A percentile compares a stretch with the other conserved stretches of the same genome.
Conservation (phyloP, 2,329 filamentous ascomycete genomes). For the Trichophyton schoenleinii region DNA sequence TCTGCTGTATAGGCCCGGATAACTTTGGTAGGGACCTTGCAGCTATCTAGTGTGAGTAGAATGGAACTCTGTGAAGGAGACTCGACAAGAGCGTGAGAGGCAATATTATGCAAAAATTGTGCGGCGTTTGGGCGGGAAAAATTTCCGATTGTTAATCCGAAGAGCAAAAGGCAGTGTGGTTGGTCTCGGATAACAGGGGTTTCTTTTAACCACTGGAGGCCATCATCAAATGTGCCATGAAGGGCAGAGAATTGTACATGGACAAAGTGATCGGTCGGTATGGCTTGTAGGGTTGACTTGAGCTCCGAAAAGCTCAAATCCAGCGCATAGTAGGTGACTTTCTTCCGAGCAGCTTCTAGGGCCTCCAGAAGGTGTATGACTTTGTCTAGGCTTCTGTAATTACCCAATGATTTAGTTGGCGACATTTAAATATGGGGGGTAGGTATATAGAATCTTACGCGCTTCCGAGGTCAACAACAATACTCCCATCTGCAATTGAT, state of each 20-base stretch:
- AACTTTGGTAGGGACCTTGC: neutral
- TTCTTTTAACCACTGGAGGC: neutral
- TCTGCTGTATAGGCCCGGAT: neutral
- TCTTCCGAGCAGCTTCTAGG: neutral
- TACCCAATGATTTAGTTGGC: neutral
- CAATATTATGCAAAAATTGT: neutral
- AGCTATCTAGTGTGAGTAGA: neutral
- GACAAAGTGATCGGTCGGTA: neutral
- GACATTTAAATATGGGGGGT: no score
- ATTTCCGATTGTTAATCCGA: neutral
- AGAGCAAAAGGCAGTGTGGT: neutral
- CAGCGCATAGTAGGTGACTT: constrained; percentile 1
- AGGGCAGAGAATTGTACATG: neutral
- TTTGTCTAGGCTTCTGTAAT: neutral
- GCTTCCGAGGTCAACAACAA: constrained; percentile 1
- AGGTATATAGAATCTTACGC: neutral
- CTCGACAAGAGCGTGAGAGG: neutral
- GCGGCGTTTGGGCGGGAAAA: neutral
- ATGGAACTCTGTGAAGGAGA: neutral
- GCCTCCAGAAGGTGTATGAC: neutral
- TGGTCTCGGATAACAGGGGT: neutral
- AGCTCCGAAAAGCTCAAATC: neutral
- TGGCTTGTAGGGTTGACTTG: neutral
- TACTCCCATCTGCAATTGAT: neutral
- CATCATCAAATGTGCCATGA: constrained; percentile 1